Evolutionary conservation across 495 filamentous ascomycete species (phyloP).

Genomic region (Trichoderma reesei): DNA sequence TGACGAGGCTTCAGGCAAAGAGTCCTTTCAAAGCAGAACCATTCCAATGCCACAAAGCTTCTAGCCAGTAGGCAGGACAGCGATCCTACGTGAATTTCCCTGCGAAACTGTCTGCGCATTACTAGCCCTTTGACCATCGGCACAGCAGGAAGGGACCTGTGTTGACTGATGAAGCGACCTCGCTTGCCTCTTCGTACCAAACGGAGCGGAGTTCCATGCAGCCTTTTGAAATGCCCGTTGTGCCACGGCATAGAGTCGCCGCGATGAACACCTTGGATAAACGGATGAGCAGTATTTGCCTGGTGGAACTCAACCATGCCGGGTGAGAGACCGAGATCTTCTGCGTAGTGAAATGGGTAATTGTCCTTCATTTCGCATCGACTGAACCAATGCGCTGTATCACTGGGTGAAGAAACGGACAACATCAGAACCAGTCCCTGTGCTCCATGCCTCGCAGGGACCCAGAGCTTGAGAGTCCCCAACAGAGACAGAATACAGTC

Average conservation of each 20-base stretch:
- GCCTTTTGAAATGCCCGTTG: not conserved
- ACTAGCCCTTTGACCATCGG: slow-evolving; percentile 6
- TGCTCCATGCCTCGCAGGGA: not conserved
- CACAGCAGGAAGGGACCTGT: not conserved
- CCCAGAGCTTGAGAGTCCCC: not conserved
- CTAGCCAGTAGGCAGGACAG: not conserved
- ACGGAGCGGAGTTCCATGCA: not conserved
- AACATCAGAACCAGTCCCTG: not conserved
- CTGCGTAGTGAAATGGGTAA: slow-evolving; percentile 7
- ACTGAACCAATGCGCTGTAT: not conserved
- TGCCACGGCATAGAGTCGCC: not conserved
- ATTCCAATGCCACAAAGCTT: slow-evolving; percentile 8
- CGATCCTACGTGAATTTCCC: not conserved
- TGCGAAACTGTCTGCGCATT: slow-evolving; percentile 4
- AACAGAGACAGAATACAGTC: not conserved
- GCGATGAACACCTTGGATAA: not conserved
- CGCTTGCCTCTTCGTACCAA: not conserved
- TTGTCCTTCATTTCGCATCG: slow-evolving; percentile 5
- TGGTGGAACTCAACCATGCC: not conserved
- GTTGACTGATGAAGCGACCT: slow-evolving; percentile 1
- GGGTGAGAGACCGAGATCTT: not conserved
- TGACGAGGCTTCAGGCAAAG: not conserved
- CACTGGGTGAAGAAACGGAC: slow-evolving; percentile 2
- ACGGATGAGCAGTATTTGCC: not conserved
- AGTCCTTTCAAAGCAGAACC: slow-evolving; percentile 4